phyloP scores from a whole-genome alignment of 257 asterid genomes.

The Solanum appendiculatum region DNA sequence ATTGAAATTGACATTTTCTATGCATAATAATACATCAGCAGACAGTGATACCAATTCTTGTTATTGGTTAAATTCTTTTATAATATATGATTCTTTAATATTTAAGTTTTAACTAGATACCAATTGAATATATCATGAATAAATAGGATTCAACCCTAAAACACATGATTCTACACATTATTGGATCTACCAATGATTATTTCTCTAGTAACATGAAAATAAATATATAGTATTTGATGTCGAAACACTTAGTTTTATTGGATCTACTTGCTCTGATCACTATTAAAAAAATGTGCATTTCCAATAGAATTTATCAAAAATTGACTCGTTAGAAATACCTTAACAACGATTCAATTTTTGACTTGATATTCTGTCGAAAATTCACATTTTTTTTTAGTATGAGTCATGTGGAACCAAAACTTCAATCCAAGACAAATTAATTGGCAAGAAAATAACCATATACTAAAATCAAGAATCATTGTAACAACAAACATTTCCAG shows the following conservation, averaged over 20 bases:
- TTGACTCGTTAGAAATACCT: not conserved
- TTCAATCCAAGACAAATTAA: not conserved
- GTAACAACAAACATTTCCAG: not conserved
- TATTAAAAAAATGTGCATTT: too few species aligned
- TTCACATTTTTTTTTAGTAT: not conserved
- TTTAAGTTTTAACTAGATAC: not conserved
- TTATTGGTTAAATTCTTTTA: not conserved
- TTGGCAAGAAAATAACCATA: not conserved
- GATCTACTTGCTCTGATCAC: too few species aligned
- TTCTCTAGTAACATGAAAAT: not conserved
- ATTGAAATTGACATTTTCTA: not conserved
- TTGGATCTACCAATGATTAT: not conserved
- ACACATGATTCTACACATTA: not conserved
- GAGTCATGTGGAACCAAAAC: not conserved
- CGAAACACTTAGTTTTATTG: too few species aligned
- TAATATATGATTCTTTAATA: not conserved
- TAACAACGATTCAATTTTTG: not conserved
- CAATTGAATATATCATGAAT: not conserved
- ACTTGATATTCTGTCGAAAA: not conserved
- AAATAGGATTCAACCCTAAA: not conserved
- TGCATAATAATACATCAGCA: not conserved
- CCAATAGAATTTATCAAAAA: not conserved
- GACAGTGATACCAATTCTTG: not conserved
- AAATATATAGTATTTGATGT: not conserved
- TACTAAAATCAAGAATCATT: not conserved